Conservation (phyloP, 2,329 filamentous ascomycete species). For the Fusarium penzigii region DNA sequence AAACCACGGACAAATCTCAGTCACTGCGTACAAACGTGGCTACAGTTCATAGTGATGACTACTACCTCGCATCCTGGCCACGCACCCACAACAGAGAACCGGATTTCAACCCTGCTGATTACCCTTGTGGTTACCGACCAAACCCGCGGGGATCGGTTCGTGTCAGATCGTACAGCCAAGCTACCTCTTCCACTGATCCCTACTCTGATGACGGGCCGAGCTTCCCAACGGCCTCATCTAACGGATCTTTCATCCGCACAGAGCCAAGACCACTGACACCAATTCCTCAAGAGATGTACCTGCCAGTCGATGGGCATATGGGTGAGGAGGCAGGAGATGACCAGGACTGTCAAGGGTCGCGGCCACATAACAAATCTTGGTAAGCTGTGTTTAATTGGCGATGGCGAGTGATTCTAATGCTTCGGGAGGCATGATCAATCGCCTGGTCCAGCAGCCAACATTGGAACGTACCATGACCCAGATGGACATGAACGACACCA, state of each 20-base stretch:
- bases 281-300: neutral
- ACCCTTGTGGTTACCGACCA: neutral
- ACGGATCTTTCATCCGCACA: slow-evolving; percentile 9
- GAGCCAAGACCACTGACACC: slow-evolving; percentile 3
- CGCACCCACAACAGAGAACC: neutral
- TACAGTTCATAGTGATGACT: slow-evolving; percentile 41
- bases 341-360: neutral
- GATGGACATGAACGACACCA: neutral
- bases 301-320: neutral
- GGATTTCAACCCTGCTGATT: neutral
- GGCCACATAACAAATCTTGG: neutral
- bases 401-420: slow-evolving; percentile 3
- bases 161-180: neutral
- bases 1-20: slow-evolving; percentile 1
- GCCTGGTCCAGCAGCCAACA: neutral
- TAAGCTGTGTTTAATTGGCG: neutral
- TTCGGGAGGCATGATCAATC: neutral
- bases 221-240: slow-evolving; percentile 22
- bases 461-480: neutral
- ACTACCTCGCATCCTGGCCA: slow-evolving; percentile 16
- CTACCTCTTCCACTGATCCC: slow-evolving; percentile 1
- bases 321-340: neutral
- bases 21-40: slow-evolving; percentile 34
- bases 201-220: slow-evolving; percentile 9
- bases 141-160: neutral